Percentiles rank a stretch among this genome's conserved stretches.
Evolutionary conservation across 805 yeast species (phyloP).

Genomic region (Dipodascopsis tothii): DNA sequence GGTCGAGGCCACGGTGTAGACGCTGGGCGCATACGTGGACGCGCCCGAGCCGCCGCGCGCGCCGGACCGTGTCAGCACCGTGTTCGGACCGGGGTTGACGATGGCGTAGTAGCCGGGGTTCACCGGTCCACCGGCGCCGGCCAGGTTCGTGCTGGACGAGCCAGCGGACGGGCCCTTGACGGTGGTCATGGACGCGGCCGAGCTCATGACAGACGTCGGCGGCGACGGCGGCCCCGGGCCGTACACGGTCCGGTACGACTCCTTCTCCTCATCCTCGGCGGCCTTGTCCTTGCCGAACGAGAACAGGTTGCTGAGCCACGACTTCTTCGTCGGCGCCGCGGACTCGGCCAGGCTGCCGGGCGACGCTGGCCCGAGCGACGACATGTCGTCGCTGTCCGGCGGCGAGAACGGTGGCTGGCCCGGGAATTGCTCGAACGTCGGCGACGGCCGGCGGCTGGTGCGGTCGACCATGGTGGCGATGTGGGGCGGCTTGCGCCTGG

Average conservation of each 20-base stretch:
- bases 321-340: constrained; percentile 3
- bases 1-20: neutral
- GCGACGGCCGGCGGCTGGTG: neutral
- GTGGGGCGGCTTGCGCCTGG: too few species aligned
- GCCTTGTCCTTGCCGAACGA: constrained; percentile 7
- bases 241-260: neutral
- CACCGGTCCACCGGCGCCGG: neutral
- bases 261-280: constrained; percentile 1
- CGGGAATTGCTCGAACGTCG: constrained; percentile 18
- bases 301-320: constrained; percentile 13
- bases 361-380: neutral
- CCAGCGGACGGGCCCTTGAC: constrained; percentile 12
- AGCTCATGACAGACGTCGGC: constrained; percentile 17
- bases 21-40: neutral
- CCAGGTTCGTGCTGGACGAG: constrained; percentile 2
- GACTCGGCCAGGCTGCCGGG: neutral
- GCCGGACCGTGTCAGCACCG: neutral
- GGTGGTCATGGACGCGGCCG: constrained; percentile 12
- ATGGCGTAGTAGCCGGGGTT: neutral
- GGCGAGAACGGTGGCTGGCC: constrained; percentile 16
- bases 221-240: constrained; percentile 18
- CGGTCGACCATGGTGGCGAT: too few species aligned
- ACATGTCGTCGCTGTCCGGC: constrained; percentile 16
- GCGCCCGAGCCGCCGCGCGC: neutral
- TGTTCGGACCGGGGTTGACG: neutral